Base-by-base conservation (phyloP, 306 rosid genomes). In the Vigna angularis region DNA sequence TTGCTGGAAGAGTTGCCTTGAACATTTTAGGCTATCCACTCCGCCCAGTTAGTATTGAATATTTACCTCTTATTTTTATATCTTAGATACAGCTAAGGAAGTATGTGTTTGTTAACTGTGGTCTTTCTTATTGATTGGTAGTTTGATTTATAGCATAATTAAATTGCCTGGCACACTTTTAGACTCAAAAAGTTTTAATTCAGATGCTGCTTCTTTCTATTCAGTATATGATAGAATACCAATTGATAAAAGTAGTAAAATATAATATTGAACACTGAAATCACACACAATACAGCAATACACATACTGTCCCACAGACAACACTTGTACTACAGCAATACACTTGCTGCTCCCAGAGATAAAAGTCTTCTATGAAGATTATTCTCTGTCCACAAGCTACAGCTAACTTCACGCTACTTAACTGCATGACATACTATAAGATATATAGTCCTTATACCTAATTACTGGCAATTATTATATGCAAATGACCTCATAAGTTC, bases 1-100 rank as follows among this genome's bases (percentile, higher is more conserved):
- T 90, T 67, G 88, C 97, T 72, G 98, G 97, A 90, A 87, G 97
- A 90, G 98, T 89, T 83, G 86, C 95, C 72, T 86, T 94, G 81
- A 94, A 94, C 81, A 86, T 87, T 69, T 82, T 90, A 83, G 98
- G 98, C 90, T 94, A 89, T 83, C 98, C 98, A 48, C 95, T 92
- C 81, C 97, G 98, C 75, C 92, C 90, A 80, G 98, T 94, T 87
- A 79, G 97, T 81, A 78, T 74, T 69, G 16, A 59, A 75, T 59
- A 64, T 68, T 82, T 67, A 15, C 67, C 76, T 82, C 79, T 69
- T 67, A 64, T 62, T 81, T 51, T 81, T 51, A 48, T 70, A 51
- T 74, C 66, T 36, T n/a, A 74, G 49, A n/a, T 62, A 50, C 47
- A 15, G 24, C 48, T 51, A 51, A 57, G 20, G 66, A 34, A 70